Evolutionary conservation across 1,139 yeast species (phyloP).

Genomic region (Wickerhamomyces sp.): DNA sequence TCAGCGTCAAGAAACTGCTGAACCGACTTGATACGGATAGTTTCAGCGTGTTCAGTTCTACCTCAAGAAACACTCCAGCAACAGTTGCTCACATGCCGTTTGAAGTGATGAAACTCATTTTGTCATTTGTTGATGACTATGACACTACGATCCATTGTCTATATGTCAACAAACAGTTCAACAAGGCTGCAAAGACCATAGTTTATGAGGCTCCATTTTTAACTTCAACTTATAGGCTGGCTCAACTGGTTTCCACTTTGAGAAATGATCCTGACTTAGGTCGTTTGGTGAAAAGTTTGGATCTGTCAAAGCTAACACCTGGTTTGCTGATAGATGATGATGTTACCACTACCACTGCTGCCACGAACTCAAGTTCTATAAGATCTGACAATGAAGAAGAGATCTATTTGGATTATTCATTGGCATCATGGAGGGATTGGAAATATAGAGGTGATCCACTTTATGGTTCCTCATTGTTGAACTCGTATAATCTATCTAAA

Average conservation of each 20-base stretch:
- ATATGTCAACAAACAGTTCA: slow-evolving; percentile 45
- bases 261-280: slow-evolving; percentile 54
- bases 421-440: slow-evolving; percentile 91
- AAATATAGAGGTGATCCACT: slow-evolving; percentile 66
- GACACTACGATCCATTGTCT: slow-evolving; percentile 36
- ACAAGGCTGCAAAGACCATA: slow-evolving; percentile 46
- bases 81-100: slow-evolving; percentile 23
- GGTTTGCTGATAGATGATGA: slow-evolving; percentile 35
- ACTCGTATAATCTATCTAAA: slow-evolving; percentile 26
- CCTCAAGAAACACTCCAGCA: slow-evolving; percentile 5
- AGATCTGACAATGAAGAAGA: slow-evolving; percentile 9
- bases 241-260: slow-evolving; percentile 67
- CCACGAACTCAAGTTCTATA: slow-evolving; percentile 20
- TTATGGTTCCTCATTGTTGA: slow-evolving; percentile 37
- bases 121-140: slow-evolving; percentile 26
- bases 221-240: slow-evolving; percentile 67
- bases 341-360: slow-evolving; percentile 9
- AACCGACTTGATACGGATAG: slow-evolving; percentile 19
- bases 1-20: slow-evolving; percentile 20
- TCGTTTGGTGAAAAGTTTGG: slow-evolving; percentile 45
- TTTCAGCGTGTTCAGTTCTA: slow-evolving; percentile 17
- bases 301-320: slow-evolving; percentile 48
- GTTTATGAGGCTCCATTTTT: slow-evolving; percentile 52
- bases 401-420: slow-evolving; percentile 23
- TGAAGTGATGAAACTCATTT: slow-evolving; percentile 25